A percentile compares a stretch with the other conserved stretches of the same genome.
Evolutionary conservation across 345 rosid genomes (phyloP).

Genomic region (Clausena lansium): DNA sequence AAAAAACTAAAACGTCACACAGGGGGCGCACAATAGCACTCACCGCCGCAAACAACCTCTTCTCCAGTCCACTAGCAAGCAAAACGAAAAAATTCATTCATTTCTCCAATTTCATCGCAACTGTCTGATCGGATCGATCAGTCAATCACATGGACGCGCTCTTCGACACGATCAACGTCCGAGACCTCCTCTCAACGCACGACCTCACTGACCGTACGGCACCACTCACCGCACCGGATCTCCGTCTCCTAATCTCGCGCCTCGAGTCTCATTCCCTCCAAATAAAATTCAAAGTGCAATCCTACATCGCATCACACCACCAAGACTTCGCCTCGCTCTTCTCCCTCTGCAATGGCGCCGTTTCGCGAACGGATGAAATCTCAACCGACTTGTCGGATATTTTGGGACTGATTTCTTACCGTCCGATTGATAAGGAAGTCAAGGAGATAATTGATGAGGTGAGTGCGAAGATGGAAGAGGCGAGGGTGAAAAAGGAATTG

Average conservation of each 20-base stretch:
- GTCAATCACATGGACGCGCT: conserved; percentile 38
- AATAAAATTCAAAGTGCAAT: conserved; percentile 82
- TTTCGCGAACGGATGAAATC: conserved; percentile 47
- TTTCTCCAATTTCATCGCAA: background rate
- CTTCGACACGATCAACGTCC: conserved; percentile 63
- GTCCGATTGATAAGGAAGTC: conserved; percentile 66
- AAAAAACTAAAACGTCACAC: background rate
- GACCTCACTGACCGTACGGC: conserved; percentile 75
- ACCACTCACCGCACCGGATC: conserved; percentile 94
- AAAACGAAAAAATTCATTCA: no score
- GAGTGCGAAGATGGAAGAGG: conserved; percentile 53
- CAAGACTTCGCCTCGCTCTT: conserved; percentile 77
- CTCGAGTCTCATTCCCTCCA: conserved; percentile 89
- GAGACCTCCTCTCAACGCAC: conserved; percentile 81
- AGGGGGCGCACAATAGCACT: conserved; percentile 20
- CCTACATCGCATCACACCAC: conserved; percentile 76
- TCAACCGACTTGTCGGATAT: conserved; percentile 46
- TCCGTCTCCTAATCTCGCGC: conserved; percentile 80
- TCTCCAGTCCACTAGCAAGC: background rate
- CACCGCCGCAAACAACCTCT: conserved; percentile 7
- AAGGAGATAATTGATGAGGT: conserved; percentile 54
- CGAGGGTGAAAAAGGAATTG: conserved; percentile 57
- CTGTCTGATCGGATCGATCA: background rate
- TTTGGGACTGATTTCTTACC: conserved; percentile 52
- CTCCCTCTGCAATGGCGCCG: conserved; percentile 69